Base-by-base conservation (phyloP, 1,284 basidiomycete species). In the Rhodotorula sp. region DNA sequence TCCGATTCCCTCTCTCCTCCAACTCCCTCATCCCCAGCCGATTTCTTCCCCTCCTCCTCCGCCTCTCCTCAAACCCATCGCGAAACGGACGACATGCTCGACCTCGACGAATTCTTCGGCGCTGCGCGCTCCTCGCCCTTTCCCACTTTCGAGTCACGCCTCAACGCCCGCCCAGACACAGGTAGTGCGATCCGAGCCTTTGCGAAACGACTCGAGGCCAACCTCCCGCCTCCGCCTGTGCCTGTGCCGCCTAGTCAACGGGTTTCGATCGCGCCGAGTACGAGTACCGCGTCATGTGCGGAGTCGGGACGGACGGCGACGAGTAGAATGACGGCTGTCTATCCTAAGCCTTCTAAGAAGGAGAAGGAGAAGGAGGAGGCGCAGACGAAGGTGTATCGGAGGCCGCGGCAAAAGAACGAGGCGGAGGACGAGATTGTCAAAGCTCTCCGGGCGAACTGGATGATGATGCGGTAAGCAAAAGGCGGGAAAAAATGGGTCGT, bases 71-170 rank as follows among this genome's bases (percentile, higher is more conserved):
- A 17, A 5, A 30, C 29, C 1, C 32, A 56, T 10, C 39, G 39
- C 39, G 11, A 44, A 44, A 8, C 29, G 3, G 29, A 24, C 13
- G 36, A 44, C 30, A 4, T 56, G 24, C 22, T 62, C 39, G 44
- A n/a, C 7, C 44, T 62, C 17, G 52, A 55, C 22, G 61, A 62
- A 46, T 19, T 62, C 52, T 62, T 62, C 19, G 44, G 44, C 30
- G 13, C 61, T 3, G 13, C 30, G 2, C 62, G 62, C 44, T 32
- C 62, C 2, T 56, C 46, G n/a, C 54, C 62, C 29, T 63, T 56
- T 47, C 47, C 47, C 1, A 63, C 62, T 13, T 46, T 49, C 60
- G 20, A 24, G 5, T 15, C 54, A 1, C 44, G 29, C 57, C 0
- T 4, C 55, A 53, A 27, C 15, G 9, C 29, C 19, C 57, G 29